These are phyloP conservation scores for Penicillium sp. DNA, from an alignment of 2,329 filamentous ascomycete species.

Conservation along the genomic window DNA sequence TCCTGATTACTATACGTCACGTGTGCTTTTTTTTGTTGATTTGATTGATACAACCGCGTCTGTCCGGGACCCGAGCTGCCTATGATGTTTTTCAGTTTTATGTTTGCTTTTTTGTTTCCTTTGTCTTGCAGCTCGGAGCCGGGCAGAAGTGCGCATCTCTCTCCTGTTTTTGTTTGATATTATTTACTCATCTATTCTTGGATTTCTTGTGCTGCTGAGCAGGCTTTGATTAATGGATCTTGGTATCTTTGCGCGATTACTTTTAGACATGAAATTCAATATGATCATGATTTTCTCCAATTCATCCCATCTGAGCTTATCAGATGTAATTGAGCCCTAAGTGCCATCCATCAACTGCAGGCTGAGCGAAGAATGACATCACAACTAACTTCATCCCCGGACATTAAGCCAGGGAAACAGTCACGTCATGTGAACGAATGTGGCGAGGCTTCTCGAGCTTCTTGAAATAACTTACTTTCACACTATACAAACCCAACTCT, in stretches of 20 bases:
- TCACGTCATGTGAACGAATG: constrained; percentile 2
- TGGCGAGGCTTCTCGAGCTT: neutral
- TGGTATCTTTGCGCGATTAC: constrained; percentile 3
- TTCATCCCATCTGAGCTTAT: neutral
- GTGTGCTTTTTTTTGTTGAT: constrained; percentile 34
- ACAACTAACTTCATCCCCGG: neutral
- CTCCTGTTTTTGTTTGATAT: constrained; percentile 15
- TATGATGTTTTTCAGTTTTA: constrained; percentile 18
- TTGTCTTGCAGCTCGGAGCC: constrained; percentile 32
- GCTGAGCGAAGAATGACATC: neutral
- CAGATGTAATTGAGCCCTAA: neutral
- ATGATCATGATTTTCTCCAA: constrained; percentile 19
- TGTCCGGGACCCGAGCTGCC: constrained; percentile 37
- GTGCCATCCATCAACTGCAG: neutral
- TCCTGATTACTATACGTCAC: constrained; percentile 18
- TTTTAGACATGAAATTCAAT: constrained; percentile 22
- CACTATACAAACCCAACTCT: too few species aligned
- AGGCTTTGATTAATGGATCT: constrained; percentile 15
- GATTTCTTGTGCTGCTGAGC: constrained; percentile 20
- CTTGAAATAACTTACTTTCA: neutral
- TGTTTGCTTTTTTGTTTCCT: constrained; percentile 16
- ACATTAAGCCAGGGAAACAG: neutral
- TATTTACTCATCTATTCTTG: constrained; percentile 9
- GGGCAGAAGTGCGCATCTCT: constrained; percentile 49
- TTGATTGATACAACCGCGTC: constrained; percentile 50